Percentiles rank a stretch among this genome's conserved stretches.
These are phyloP conservation scores for Farysia itapuensis DNA, from an alignment of 1,284 basidiomycete genomes.

Conservation along the genomic window DNA sequence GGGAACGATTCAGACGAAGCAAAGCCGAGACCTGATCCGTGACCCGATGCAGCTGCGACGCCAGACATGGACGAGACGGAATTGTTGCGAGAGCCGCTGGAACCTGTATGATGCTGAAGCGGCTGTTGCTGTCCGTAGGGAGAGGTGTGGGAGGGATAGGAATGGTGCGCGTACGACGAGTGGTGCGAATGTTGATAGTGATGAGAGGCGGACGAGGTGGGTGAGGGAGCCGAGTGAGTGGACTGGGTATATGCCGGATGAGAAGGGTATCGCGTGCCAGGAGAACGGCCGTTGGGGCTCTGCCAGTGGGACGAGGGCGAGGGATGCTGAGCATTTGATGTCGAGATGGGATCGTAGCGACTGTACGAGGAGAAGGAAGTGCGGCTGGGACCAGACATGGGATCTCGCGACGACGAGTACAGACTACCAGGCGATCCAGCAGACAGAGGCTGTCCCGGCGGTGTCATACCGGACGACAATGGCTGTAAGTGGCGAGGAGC, in stretches of 20 bases:
- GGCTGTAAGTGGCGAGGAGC: too few relatives aligned
- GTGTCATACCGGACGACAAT: slow-evolving; percentile 24
- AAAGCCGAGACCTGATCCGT: slow-evolving; percentile 5
- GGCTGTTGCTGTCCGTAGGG: neutral
- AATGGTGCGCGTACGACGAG: neutral
- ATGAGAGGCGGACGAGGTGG: neutral
- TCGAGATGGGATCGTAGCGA: slow-evolving; percentile 8
- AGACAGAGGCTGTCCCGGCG: slow-evolving; percentile 18
- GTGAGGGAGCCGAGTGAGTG: slow-evolving; percentile 5
- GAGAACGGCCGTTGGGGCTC: slow-evolving; percentile 21
- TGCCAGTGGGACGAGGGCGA: slow-evolving; percentile 33
- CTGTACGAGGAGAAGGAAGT: slow-evolving; percentile 17
- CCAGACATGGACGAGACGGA: neutral
- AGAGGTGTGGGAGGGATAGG: slow-evolving; percentile 6
- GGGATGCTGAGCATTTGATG: slow-evolving; percentile 12
- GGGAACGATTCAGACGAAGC: slow-evolving; percentile 7
- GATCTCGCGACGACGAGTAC: slow-evolving; percentile 14
- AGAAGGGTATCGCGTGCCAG: slow-evolving; percentile 15
- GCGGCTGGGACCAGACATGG: slow-evolving; percentile 10
- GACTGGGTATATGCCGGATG: slow-evolving; percentile 15
- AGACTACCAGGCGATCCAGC: too few relatives aligned
- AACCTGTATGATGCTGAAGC: neutral
- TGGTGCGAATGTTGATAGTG: too few relatives aligned
- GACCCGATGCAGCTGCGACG: slow-evolving; percentile 5
- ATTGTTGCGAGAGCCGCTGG: neutral